Conservation (phyloP, 2,329 filamentous ascomycete species). For the Penicillium sp. region DNA sequence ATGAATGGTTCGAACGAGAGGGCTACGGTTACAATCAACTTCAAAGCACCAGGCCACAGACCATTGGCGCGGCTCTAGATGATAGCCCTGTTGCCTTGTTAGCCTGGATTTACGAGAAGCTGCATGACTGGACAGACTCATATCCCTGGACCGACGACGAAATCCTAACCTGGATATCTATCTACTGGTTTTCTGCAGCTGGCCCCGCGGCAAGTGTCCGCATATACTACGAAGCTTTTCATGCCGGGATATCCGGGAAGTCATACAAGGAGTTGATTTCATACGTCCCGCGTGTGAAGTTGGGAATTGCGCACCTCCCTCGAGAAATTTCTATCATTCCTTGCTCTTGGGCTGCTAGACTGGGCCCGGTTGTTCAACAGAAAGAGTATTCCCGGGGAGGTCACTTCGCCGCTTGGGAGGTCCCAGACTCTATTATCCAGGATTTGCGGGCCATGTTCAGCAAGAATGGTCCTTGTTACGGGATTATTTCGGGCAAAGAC, state of each 20-base stretch:
- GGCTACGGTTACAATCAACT: slow-evolving; percentile 47
- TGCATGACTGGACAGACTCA: slow-evolving; percentile 66
- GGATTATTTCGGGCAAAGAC: slow-evolving; percentile 3
- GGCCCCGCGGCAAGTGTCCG: slow-evolving; percentile 59
- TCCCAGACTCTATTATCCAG: slow-evolving; percentile 10
- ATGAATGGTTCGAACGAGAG: slow-evolving; percentile 16
- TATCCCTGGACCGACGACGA: slow-evolving; percentile 71
- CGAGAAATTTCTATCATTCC: slow-evolving; percentile 17
- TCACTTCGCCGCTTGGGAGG: slow-evolving; percentile 21
- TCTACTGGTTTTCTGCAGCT: slow-evolving; percentile 63
- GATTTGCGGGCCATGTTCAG: slow-evolving; percentile 15
- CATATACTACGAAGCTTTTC: slow-evolving; percentile 61
- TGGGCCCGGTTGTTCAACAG: slow-evolving; percentile 16
- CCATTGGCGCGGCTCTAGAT: slow-evolving; percentile 58
- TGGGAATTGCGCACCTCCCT: slow-evolving; percentile 17
- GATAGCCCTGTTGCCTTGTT: slow-evolving; percentile 64
- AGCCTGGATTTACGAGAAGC: slow-evolving; percentile 73
- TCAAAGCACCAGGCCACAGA: slow-evolving; percentile 64
- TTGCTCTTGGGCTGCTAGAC: slow-evolving; percentile 13
- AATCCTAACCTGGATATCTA: slow-evolving; percentile 62
- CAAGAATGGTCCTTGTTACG: slow-evolving; percentile 13
- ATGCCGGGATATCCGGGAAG: slow-evolving; percentile 1
- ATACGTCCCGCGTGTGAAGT: slow-evolving; percentile 13
- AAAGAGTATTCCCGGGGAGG: slow-evolving; percentile 15
- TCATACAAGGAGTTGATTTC: slow-evolving; percentile 9